Base-by-base conservation (phyloP, 2,329 filamentous ascomycete genomes). In the Juglanconis juglandina region DNA sequence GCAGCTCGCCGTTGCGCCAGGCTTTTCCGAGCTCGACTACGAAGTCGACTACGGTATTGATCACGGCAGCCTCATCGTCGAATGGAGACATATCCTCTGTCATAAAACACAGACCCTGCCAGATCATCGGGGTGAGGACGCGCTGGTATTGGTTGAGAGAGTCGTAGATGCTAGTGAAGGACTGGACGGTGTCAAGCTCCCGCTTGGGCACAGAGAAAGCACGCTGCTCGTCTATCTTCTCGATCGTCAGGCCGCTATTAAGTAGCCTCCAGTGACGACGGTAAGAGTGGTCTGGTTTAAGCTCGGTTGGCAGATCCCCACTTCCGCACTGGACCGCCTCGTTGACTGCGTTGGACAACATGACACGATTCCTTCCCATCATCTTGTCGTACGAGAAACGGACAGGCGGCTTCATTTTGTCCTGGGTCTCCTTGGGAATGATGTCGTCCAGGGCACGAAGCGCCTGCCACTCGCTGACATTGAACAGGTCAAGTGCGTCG, bases 51-150 rank as follows among this genome's bases (percentile, higher is more conserved):
- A 55, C 47, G 5, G 33, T 63, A 8, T 53, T 7, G 0, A 32
- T 10, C 6, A 51, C 41, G 4, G 32, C 13, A 10, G 0, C 46
- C 6, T 13, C 55, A 5, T 37, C 11, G 1, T 14, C 3, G 2
- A 52, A 51, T 14, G 3, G 30, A 3, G 1, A 1, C 41, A 52
- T 24, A 44, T 59, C 30, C 4, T 5, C 4, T 5, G 35, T 33
- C 46, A 37, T 17, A 13, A 52, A 30, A n/a, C 57, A 10, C 10
- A 74, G 58, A 1, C 35, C 48, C 1, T 64, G 30, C 73, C 73
- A 81, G 55, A 78, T 70, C 35, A 73, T 69, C 1, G 76, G 69
- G 14, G 72, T 72, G 2, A 79, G 63, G 54, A 66, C 68, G 47
- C 70, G 72, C 56, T 79, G 76, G 1, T 64, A 61, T 14, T 68